phyloP scores from a whole-genome alignment of 345 rosid genomes.

The Citrus trifoliata region DNA sequence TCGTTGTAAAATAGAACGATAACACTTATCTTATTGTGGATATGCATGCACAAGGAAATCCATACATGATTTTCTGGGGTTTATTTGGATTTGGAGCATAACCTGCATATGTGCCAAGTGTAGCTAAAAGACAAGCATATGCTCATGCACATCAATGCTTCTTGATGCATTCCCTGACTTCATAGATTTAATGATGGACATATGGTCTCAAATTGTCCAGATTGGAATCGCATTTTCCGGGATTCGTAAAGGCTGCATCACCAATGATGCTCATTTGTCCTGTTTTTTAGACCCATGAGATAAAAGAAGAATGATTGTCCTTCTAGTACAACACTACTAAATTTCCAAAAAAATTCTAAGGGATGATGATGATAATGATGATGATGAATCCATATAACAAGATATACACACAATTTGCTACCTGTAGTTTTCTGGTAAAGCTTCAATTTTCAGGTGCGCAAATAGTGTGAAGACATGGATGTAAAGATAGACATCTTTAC shows the following conservation, averaged over 20 bases:
- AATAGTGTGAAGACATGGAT: slow-evolving; percentile 30
- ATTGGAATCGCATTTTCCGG: slow-evolving; percentile 18
- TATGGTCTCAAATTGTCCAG: slow-evolving; percentile 11
- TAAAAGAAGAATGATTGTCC: slow-evolving; percentile 3
- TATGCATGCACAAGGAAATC: neutral
- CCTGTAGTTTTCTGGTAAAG: neutral
- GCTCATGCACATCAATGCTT: neutral
- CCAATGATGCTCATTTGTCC: neutral
- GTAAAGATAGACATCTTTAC: slow-evolving; percentile 17
- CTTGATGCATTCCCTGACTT: neutral
- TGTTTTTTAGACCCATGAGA: neutral
- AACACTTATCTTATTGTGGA: neutral
- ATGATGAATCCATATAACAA: neutral
- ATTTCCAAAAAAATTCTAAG: neutral
- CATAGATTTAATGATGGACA: neutral
- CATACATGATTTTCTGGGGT: neutral
- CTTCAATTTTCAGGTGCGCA: neutral
- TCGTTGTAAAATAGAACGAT: neutral
- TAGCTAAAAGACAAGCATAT: neutral
- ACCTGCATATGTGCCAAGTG: neutral
- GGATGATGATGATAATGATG: neutral
- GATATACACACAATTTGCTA: neutral
- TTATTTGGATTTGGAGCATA: neutral
- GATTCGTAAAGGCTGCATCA: neutral
- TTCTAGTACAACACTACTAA: slow-evolving; percentile 1